Percentiles rank a stretch among this genome's conserved stretches.
These are phyloP conservation scores for Dictyostelium capitatum DNA, from an alignment of 78 protist species.

Conservation along the genomic window DNA sequence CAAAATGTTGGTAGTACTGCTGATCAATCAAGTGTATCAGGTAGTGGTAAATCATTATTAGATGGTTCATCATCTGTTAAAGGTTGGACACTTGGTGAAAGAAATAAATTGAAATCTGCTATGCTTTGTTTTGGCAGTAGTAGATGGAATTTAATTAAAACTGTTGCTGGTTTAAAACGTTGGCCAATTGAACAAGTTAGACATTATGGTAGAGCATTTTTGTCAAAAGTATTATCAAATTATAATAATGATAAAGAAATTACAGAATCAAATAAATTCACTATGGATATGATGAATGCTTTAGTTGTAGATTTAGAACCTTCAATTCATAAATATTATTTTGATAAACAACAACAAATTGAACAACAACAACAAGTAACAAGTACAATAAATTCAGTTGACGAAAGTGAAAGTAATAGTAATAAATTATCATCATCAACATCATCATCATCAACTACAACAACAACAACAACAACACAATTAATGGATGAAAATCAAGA, in stretches of 20 bases:
- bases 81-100: conserved; percentile 65
- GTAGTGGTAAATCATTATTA: neutral
- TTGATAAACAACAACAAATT: conserved; percentile 10
- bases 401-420: neutral
- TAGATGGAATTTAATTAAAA: conserved; percentile 72
- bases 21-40: neutral
- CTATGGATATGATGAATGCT: conserved; percentile 6
- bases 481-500: no score
- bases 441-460: neutral
- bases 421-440: neutral
- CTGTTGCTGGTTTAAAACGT: conserved; percentile 39
- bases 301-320: conserved; percentile 3
- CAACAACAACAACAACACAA: conserved; percentile 17
- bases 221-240: conserved; percentile 12
- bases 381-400: neutral
- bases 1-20: neutral
- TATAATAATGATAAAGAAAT: conserved; percentile 4
- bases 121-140: conserved; percentile 68
- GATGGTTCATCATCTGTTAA: neutral
- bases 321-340: neutral
- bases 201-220: conserved; percentile 68
- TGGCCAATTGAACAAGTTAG: conserved; percentile 58
- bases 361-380: neutral
- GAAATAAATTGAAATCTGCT: conserved; percentile 64
- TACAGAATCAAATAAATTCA: neutral